Conservation (phyloP, 140 eudicot genomes). For the Erigeron philadelphicus region DNA sequence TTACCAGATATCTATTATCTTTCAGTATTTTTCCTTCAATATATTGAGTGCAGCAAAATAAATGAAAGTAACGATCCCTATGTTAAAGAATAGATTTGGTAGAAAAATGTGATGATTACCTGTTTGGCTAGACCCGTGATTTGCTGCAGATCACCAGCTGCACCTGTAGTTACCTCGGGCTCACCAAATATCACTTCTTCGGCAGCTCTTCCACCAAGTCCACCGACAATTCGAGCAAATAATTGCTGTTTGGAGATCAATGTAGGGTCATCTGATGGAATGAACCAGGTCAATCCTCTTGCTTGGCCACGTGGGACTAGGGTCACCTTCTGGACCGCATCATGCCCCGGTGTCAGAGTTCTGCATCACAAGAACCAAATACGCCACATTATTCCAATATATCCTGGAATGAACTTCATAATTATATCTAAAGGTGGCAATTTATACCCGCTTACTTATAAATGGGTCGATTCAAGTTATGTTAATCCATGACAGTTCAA, state of each 20-base stretch:
- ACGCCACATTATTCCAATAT: background rate
- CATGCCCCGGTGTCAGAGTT: slow-evolving; percentile 93
- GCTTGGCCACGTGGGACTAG: slow-evolving; percentile 98
- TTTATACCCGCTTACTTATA: no score
- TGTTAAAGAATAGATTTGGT: background rate
- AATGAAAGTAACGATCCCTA: background rate
- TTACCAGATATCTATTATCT: background rate
- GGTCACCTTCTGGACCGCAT: slow-evolving; percentile 94
- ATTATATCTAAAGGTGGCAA: no score
- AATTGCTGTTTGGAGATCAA: slow-evolving; percentile 89
- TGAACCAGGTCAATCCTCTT: slow-evolving; percentile 87
- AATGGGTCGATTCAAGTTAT: no score
- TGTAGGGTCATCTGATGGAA: slow-evolving; percentile 92
- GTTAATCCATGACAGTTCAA: no score
- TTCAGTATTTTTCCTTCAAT: background rate
- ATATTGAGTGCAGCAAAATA: background rate
- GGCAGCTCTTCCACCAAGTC: slow-evolving; percentile 96
- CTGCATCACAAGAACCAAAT: slow-evolving; percentile 37
- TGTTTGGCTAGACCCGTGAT: slow-evolving; percentile 92
- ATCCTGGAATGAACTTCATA: no score
- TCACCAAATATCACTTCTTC: slow-evolving; percentile 92
- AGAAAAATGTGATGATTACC: slow-evolving; percentile 32
- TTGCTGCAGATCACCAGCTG: slow-evolving; percentile 92
- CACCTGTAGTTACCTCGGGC: slow-evolving; percentile 96
- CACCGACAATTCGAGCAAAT: slow-evolving; percentile 92